Base-by-base conservation (phyloP, 495 filamentous ascomycete genomes). In the Terfezia claveryi region DNA sequence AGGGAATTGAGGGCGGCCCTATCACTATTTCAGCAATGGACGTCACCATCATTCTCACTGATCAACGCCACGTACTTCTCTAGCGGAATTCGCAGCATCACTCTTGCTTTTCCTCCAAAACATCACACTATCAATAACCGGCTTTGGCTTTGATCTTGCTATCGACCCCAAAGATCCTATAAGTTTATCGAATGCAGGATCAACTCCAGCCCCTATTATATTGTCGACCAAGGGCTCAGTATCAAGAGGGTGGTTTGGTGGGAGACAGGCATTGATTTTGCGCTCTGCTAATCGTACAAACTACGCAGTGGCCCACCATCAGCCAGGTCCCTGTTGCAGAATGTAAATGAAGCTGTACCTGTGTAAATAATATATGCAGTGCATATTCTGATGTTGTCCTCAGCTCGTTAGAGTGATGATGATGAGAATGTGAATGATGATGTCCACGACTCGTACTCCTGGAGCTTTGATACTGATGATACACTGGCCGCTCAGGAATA, bases 81-180 rank as follows among this genome's bases (percentile, higher is more conserved):
- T 72, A 27, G 76, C 76, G 17, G 67, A 65, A 51, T 74, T 77
- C 32, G 87, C 85, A 10, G 84, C 80, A 68, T 95, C 91, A 60
- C 87, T 89, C 69, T 94, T 94, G 44, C 76, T 80, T 67, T 94
- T 94, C 44, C 92, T 77, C 91, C 91, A 98, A 20, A 87, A 77
- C 86, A 98, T 96, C 58, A 96, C 82, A 10, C 85, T 85, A 68
- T 96, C 89, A 60, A 98, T 94, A 54, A 98, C 68, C n/a, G 85
- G 83, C 61, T 88, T 94, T 5, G 91, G 92, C 61, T 95, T 94
- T 61, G 83, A 81, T 23, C 27, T 51, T 32, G 37, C 86, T 82
- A 54, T 87, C 85, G 63, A 99, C 23, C 91, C 91, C 50, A 96
- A 72, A 16, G 92, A 89, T 5, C 82, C 81, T 50, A 99, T 88